Conservation (phyloP, 2,329 filamentous ascomycete genomes). For the Harringtonia aguacate region DNA sequence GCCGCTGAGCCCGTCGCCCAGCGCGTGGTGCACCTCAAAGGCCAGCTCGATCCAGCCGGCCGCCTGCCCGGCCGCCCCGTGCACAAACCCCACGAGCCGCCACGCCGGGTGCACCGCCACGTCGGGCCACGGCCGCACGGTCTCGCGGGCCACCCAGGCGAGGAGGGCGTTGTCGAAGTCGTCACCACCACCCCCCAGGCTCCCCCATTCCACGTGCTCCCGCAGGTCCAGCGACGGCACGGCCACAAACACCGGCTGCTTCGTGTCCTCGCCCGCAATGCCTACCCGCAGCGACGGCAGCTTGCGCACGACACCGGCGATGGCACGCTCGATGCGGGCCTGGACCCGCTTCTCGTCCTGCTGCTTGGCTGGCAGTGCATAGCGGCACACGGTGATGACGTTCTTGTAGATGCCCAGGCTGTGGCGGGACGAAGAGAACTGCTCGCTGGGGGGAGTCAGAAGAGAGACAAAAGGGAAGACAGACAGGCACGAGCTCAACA, state of each 20-base stretch:
- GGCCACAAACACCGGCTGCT: slow-evolving; percentile 30
- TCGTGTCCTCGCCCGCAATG: slow-evolving; percentile 33
- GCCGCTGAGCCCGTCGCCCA: slow-evolving; percentile 40
- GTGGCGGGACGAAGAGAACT: slow-evolving; percentile 34
- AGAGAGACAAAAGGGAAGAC: neutral
- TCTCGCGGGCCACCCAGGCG: slow-evolving; percentile 24
- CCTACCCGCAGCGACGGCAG: slow-evolving; percentile 38
- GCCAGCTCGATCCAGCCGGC: slow-evolving; percentile 26
- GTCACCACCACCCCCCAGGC: no score
- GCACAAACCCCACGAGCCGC: slow-evolving; percentile 29
- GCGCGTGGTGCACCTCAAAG: slow-evolving; percentile 40
- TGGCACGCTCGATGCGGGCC: slow-evolving; percentile 23
- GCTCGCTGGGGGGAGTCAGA: slow-evolving; percentile 24
- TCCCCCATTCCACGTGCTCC: slow-evolving; percentile 31
- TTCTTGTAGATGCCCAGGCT: slow-evolving; percentile 34
- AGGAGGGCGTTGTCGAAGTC: slow-evolving; percentile 22
- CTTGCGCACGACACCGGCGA: slow-evolving; percentile 28
- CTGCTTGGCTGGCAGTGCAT: slow-evolving; percentile 14
- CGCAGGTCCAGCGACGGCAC: slow-evolving; percentile 30
- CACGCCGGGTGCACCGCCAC: slow-evolving; percentile 32
- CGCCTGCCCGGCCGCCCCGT: slow-evolving; percentile 1
- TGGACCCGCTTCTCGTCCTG: slow-evolving; percentile 5
- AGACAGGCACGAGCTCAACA: no score
- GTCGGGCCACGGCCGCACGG: slow-evolving; percentile 30
- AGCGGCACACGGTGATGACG: slow-evolving; percentile 34